Base-by-base conservation (phyloP, 257 asterid species). In the Avicennia marina region DNA sequence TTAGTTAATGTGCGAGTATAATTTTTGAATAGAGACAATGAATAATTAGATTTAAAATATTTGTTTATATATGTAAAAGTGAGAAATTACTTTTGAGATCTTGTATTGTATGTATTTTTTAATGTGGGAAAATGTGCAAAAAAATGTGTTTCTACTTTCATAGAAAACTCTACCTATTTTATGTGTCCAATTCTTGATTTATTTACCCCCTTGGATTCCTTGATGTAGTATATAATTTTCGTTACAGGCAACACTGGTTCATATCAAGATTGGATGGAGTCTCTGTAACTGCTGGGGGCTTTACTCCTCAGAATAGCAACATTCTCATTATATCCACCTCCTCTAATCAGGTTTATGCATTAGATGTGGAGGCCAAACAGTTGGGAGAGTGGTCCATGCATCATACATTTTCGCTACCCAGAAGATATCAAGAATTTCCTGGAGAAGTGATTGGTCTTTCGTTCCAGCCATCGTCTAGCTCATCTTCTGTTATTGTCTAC, bases 371-470 rank as follows among this genome's bases (percentile, higher is more conserved):
- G 68, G 89, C 97, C 51, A 89, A 93, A 64, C 83, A 86, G 68
- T 61, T 93, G 74, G 95, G 97, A 32, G 95, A 89, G 63, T 93
- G 97, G 99, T 93, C 99, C 50, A 77, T 50, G 79, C 72, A 56
- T 26, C 76, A 89, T 51, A 82, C 99, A 1, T 84, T 75, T 72
- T 75, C 87, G 45, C 78, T 93, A 64, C 97, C 99, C 9, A 82
- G 75, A 73, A 79, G 88, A 68, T 93, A 78, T 63, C 97, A 82
- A 72, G 99, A 93, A 68, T 89, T 93, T 81, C 97, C 99, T 38
- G 99, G 99, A 55, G 99, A 86, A 75, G 99, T 93, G 42, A 86
- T 85, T 42, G 99, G 99, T 45, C 81, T 93, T 43, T 81, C 99
- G 4, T 93, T 93, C 76, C 88, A 72, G 11, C 96, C 94, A 42